Evolutionary conservation across 2,329 filamentous ascomycete genomes (phyloP), one percentile per base, ranked within the genome.

Genomic region (Knoxdaviesia capensis): DNA sequence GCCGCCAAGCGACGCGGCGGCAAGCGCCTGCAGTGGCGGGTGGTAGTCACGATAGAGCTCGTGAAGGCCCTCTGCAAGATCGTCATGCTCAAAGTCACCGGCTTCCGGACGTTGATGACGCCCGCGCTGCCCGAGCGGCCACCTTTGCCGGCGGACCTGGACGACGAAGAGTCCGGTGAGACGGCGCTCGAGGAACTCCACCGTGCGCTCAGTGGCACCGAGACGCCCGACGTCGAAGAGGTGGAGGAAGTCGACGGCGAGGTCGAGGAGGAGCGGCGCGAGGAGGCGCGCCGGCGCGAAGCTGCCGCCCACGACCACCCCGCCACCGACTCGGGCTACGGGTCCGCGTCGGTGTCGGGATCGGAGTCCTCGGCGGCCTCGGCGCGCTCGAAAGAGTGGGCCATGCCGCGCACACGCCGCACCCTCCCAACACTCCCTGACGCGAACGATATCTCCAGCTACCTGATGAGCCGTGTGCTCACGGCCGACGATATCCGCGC

Each of bases 401-500:
- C 71, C 9, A 96, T 98, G 88, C 88, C 88, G n/a, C 71, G 90
- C 45, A 98, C 90, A 0, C 85, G 86, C 34, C 69, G 93, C 51
- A 81, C 76, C 30, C 69, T 98, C 39, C 88, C 90, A 1, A 80
- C 76, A 39, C 66, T 98, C 10, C 90, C 90, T 0, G 77, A 80
- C 44, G 72, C 80, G 1, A 71, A 77, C 41, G 84, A 94, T 51
- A 87, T 94, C 45, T 84, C 83, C 41, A 75, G 74, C 38, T 98
- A 93, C 58, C 72, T 98, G 5, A 74, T 93, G 29, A 79, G 80
- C 33, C 87, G 92, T 49, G 88, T 96, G 8, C 69, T 98, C 39
- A 94, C 85, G 0, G 85, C 90, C 6, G 90, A 98, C 60, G 90
- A 96, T 55, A 90, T 98, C 64, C 94, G 94, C 57, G 83, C 88